A percentile compares a stretch with the other conserved stretches of the same genome.
Conservation (phyloP, 2,329 filamentous ascomycete genomes). For the Trichophyton schoenleinii region DNA sequence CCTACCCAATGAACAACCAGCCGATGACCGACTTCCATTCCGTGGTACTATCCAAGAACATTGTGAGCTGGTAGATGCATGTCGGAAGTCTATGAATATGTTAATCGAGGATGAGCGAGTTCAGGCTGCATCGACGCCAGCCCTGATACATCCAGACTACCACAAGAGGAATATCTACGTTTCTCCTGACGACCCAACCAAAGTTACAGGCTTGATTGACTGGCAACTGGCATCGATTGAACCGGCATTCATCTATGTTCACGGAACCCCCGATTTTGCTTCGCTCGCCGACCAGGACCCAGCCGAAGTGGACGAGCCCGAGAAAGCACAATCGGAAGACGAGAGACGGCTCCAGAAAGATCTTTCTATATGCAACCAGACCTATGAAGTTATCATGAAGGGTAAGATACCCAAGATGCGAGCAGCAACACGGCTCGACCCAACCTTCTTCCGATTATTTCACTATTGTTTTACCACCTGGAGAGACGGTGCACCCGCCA, state of each 20-base stretch:
- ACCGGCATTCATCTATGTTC: slow-evolving; percentile 17
- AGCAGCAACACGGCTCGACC: neutral
- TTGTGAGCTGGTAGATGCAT: slow-evolving; percentile 11
- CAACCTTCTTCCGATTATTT: neutral
- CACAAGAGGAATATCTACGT: slow-evolving; percentile 26
- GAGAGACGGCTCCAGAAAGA: neutral
- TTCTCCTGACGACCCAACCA: slow-evolving; percentile 19
- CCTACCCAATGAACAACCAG: slow-evolving; percentile 5
- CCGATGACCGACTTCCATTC: slow-evolving; percentile 9
- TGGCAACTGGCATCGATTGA: slow-evolving; percentile 25
- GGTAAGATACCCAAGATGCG: neutral
- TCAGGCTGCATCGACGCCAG: slow-evolving; percentile 12
- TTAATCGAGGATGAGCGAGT: slow-evolving; percentile 16
- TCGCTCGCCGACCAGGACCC: too few species aligned
- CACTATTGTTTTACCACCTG: neutral
- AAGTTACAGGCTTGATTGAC: slow-evolving; percentile 23
- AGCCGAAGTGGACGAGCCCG: too few species aligned
- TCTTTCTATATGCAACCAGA: neutral
- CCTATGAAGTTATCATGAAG: neutral
- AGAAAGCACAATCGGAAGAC: neutral
- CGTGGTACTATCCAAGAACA: slow-evolving; percentile 12
- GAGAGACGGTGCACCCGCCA: neutral
- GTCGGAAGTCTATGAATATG: slow-evolving; percentile 16
- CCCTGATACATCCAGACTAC: slow-evolving; percentile 22
- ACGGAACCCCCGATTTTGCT: slow-evolving; percentile 15